These are phyloP conservation scores for Podaxis mareebaensis DNA, from an alignment of 768 basidiomycete species.

Conservation along the genomic window DNA sequence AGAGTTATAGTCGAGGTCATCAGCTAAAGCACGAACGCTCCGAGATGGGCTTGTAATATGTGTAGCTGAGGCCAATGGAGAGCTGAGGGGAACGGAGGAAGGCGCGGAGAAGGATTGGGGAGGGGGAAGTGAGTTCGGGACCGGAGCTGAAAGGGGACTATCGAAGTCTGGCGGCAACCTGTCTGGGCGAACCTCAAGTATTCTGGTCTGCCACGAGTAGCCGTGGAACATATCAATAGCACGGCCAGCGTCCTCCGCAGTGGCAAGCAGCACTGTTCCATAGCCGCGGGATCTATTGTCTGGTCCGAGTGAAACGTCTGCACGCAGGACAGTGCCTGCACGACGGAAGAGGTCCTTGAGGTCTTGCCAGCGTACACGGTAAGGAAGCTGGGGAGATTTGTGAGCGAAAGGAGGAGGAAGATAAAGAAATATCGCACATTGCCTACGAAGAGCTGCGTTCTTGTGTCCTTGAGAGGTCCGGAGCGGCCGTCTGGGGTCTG, in stretches of 20 bases:
- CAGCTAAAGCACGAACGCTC: slow-evolving; percentile 14
- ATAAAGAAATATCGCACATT: slow-evolving; percentile 60
- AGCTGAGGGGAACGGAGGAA: slow-evolving; percentile 14
- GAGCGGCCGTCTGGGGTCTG: slow-evolving; percentile 47
- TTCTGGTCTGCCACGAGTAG: slow-evolving; percentile 93
- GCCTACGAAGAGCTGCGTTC: slow-evolving; percentile 94
- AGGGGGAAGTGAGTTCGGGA: slow-evolving; percentile 19
- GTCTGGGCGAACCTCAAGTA: slow-evolving; percentile 90
- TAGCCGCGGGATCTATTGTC: slow-evolving; percentile 93
- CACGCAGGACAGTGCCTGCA: slow-evolving; percentile 85
- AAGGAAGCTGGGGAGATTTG: slow-evolving; percentile 69
- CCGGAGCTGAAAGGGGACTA: slow-evolving; percentile 25
- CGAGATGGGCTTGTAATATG: slow-evolving; percentile 17
- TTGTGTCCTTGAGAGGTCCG: slow-evolving; percentile 70
- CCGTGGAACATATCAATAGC: slow-evolving; percentile 98
- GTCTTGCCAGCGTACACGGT: slow-evolving; percentile 98
- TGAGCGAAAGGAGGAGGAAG: slow-evolving; percentile 14
- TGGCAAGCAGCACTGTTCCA: slow-evolving; percentile 92
- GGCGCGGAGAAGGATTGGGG: slow-evolving; percentile 14
- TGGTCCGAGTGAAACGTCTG: slow-evolving; percentile 77
- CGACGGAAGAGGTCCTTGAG: slow-evolving; percentile 96
- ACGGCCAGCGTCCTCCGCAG: slow-evolving; percentile 90
- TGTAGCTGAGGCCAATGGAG: slow-evolving; percentile 12
- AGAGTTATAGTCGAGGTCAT: slow-evolving; percentile 28
- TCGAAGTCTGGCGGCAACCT: slow-evolving; percentile 70